These are phyloP conservation scores for Mycena vitilis DNA, from an alignment of 768 basidiomycete genomes.

Conservation along the genomic window DNA sequence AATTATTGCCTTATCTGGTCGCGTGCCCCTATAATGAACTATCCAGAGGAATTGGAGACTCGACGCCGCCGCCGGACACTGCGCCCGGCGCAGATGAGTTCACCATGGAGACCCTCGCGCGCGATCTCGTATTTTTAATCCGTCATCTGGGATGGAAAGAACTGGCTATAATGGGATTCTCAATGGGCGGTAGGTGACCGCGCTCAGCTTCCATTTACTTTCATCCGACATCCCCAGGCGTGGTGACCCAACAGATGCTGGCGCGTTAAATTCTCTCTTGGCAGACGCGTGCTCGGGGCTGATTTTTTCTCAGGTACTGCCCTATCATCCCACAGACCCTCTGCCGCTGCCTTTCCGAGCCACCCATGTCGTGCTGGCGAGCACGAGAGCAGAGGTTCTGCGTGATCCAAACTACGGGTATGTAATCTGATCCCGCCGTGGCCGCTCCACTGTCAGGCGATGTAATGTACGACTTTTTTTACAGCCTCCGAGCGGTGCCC, in stretches of 20 bases:
- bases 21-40: not conserved
- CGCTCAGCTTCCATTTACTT: constrained; percentile 3
- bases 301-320: constrained; percentile 32
- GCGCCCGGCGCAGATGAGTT: constrained; percentile 37
- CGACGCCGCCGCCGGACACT: constrained; percentile 29
- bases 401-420: constrained; percentile 27
- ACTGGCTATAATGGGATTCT: constrained; percentile 43
- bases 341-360: constrained; percentile 39
- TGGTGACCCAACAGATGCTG: constrained; percentile 42
- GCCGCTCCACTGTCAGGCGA: not conserved
- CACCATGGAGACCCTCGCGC: constrained; percentile 42
- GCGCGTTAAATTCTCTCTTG: constrained; percentile 1
- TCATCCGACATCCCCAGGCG: constrained; percentile 32
- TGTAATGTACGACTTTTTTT: not conserved
- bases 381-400: constrained; percentile 34
- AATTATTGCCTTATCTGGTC: not conserved
- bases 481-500: constrained; percentile 21
- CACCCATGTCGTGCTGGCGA: constrained; percentile 41
- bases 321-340: constrained; percentile 39
- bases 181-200: constrained; percentile 43
- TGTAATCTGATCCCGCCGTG: not conserved
- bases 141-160: constrained; percentile 41
- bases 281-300: not conserved
- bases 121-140: constrained; percentile 42
- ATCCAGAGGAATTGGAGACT: constrained; percentile 43